These are phyloP conservation scores for Russula sp. DNA, from an alignment of 768 basidiomycete species.

Conservation along the genomic window DNA sequence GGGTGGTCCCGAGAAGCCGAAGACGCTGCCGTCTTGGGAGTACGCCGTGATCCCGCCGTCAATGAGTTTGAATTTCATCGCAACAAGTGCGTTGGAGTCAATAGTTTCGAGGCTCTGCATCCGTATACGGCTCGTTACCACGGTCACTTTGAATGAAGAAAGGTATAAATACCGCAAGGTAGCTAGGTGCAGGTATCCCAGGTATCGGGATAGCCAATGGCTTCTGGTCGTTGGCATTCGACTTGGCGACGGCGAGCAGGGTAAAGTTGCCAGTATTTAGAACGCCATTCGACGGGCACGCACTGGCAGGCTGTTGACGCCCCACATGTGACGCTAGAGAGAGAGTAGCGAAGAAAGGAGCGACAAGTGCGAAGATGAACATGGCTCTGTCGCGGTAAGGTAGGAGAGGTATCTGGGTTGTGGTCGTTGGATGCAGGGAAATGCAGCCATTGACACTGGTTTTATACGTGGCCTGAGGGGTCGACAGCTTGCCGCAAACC, in stretches of 20 bases:
- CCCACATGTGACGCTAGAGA: background rate
- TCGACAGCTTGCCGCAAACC: too few relatives aligned
- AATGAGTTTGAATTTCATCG: background rate
- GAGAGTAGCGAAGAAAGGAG: background rate
- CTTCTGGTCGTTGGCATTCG: background rate
- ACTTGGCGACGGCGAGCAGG: background rate
- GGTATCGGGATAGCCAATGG: background rate
- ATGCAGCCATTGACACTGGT: too few relatives aligned
- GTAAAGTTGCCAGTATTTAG: conserved; percentile 2
- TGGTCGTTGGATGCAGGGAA: too few relatives aligned
- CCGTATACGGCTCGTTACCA: background rate
- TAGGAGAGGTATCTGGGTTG: too few relatives aligned
- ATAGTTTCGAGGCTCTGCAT: conserved; percentile 2
- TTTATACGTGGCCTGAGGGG: too few relatives aligned
- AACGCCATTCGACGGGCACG: conserved; percentile 3
- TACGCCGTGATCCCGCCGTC: conserved; percentile 9
- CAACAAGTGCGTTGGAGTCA: background rate
- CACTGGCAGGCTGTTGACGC: background rate
- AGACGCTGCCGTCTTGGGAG: background rate
- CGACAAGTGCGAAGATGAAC: too few relatives aligned
- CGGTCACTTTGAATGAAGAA: background rate
- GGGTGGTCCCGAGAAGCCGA: background rate
- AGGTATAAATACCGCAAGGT: background rate
- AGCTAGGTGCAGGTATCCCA: background rate
- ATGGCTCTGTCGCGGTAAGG: too few relatives aligned